phyloP scores from a whole-genome alignment of 441 rosid genomes.

The Jatropha multifida region DNA sequence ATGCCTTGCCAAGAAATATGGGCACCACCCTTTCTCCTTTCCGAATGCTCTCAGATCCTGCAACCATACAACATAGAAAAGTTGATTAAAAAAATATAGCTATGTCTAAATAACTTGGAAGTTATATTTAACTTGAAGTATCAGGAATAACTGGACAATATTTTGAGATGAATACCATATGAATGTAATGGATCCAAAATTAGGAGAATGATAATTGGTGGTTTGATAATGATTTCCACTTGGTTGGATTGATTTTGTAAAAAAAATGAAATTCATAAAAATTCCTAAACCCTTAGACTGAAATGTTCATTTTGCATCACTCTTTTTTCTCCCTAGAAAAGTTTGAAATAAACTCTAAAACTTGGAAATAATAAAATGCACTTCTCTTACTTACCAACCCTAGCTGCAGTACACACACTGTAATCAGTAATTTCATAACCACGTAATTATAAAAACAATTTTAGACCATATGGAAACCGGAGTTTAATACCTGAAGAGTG shows the following conservation, averaged over 20 bases:
- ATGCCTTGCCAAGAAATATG: conserved; percentile 88
- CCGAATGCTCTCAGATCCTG: conserved; percentile 88
- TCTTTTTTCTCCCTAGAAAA: neutral
- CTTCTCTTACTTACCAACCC: neutral
- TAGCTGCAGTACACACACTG: neutral
- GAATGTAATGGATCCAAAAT: conserved; percentile 3
- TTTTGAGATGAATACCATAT: neutral
- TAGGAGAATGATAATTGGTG: neutral
- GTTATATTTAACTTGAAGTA: conserved; percentile 3
- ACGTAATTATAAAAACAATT: neutral
- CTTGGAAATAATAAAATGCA: neutral
- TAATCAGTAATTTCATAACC: neutral
- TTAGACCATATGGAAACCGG: neutral
- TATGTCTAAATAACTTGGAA: neutral
- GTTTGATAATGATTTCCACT: neutral
- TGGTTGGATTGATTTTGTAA: neutral
- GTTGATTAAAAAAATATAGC: neutral
- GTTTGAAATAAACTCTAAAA: neutral
- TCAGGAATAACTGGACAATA: neutral
- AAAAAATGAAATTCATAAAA: neutral
- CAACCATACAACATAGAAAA: conserved; percentile 10
- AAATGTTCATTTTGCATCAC: neutral
- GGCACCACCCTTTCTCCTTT: conserved; percentile 85
- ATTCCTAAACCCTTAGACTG: neutral
- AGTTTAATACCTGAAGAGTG: conserved; percentile 63